Evolutionary conservation across 2,329 filamentous ascomycete genomes (phyloP).

Genomic region (Verticillium dahliae): DNA sequence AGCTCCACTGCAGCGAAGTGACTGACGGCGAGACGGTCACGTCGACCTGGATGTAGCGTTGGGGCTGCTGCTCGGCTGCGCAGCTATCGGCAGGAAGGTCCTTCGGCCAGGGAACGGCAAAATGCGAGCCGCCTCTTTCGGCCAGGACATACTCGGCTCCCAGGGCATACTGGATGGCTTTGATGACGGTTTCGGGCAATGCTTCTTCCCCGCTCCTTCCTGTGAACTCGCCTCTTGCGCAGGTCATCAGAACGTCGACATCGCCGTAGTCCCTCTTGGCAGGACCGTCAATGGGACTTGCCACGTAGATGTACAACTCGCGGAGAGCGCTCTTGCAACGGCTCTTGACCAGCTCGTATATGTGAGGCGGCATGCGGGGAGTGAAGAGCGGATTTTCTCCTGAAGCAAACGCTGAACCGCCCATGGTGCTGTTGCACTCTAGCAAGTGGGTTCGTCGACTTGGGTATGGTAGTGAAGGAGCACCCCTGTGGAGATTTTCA

Average conservation of each 20-base stretch:
- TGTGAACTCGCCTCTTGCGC: slow-evolving; percentile 2
- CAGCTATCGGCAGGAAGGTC: slow-evolving; percentile 4
- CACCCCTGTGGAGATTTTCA: too few relatives aligned
- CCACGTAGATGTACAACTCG: slow-evolving; percentile 46
- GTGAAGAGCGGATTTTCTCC: slow-evolving; percentile 43
- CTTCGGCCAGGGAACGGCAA: slow-evolving; percentile 51
- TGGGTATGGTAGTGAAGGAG: too few relatives aligned
- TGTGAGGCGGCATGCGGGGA: slow-evolving; percentile 55
- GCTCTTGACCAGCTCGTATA: slow-evolving; percentile 49
- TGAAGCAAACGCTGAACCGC: slow-evolving; percentile 53
- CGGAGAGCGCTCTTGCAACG: slow-evolving; percentile 39
- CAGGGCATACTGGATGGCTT: slow-evolving; percentile 23
- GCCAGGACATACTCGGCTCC: slow-evolving; percentile 33
- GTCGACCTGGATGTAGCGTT: slow-evolving; percentile 60
- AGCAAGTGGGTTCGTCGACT: not conserved
- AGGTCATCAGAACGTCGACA: slow-evolving; percentile 60
- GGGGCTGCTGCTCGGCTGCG: not conserved
- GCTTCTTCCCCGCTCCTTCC: not conserved
- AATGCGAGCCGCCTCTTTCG: slow-evolving; percentile 23
- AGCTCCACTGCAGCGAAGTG: slow-evolving; percentile 49
- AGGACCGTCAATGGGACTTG: slow-evolving; percentile 60
- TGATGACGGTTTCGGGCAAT: not conserved
- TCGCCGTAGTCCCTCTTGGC: slow-evolving; percentile 65
- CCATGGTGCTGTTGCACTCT: slow-evolving; percentile 41
- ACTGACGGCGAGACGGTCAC: slow-evolving; percentile 44